A percentile compares a stretch with the other conserved stretches of the same genome.
These are phyloP conservation scores for Tylopilus felleus DNA, from an alignment of 768 basidiomycete genomes.

Conservation along the genomic window DNA sequence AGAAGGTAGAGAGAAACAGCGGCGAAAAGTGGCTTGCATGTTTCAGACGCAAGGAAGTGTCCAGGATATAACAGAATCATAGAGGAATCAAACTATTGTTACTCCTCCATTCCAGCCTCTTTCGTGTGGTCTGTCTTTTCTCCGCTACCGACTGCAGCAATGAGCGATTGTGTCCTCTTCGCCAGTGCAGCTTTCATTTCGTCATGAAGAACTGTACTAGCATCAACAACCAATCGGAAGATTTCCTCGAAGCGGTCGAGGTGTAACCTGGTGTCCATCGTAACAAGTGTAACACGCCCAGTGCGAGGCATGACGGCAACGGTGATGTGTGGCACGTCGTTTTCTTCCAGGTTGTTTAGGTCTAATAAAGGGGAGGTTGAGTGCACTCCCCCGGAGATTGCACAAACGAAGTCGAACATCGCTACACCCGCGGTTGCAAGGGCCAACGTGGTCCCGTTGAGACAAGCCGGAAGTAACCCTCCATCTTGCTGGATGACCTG, in stretches of 20 bases:
- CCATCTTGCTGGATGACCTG: conserved; percentile 95
- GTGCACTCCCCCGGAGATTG: conserved; percentile 85
- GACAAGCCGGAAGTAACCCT: conserved; percentile 82
- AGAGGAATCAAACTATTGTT: conserved; percentile 24
- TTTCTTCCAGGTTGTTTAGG: conserved; percentile 85
- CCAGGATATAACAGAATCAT: conserved; percentile 7
- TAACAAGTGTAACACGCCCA: conserved; percentile 81
- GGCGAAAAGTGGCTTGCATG: conserved; percentile 93
- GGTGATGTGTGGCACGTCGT: conserved; percentile 82
- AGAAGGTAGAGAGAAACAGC: conserved; percentile 89
- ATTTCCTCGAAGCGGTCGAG: conserved; percentile 92
- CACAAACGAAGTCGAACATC: conserved; percentile 85
- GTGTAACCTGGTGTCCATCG: conserved; percentile 92
- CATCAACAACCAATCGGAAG: conserved; percentile 73
- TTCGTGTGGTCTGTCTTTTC: conserved; percentile 31
- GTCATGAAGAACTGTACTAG: conserved; percentile 67
- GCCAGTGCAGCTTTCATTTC: conserved; percentile 81
- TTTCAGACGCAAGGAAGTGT: conserved; percentile 59
- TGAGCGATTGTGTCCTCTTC: conserved; percentile 57
- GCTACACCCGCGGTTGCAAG: conserved; percentile 89
- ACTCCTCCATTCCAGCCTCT: conserved; percentile 39
- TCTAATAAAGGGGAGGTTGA: conserved; percentile 81
- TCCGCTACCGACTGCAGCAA: conserved; percentile 56
- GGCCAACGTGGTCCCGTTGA: conserved; percentile 93
- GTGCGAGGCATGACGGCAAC: conserved; percentile 87